Evolutionary conservation across 805 yeast species (phyloP).

Genomic region (Yarrowia sp.): DNA sequence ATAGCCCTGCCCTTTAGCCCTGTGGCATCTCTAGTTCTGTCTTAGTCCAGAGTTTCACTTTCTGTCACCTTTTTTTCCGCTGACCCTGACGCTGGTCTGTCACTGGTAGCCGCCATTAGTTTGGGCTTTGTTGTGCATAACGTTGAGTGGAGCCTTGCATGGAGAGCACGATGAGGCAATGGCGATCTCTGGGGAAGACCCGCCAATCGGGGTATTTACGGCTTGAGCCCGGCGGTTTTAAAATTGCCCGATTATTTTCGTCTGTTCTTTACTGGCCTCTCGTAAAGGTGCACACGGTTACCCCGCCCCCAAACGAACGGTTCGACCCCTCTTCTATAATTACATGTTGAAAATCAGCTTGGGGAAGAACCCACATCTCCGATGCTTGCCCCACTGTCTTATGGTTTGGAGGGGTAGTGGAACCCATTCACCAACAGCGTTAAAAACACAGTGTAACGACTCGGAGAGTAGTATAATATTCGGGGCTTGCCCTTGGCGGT

Average conservation of each 20-base stretch:
- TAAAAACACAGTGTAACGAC: too few relatives aligned
- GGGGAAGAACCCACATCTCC: slow-evolving; percentile 3
- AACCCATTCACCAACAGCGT: too few relatives aligned
- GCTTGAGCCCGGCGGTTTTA: too few relatives aligned
- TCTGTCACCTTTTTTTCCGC: neutral
- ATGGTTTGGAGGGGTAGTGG: neutral
- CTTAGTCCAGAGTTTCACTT: neutral
- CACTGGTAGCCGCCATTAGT: neutral
- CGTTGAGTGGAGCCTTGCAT: slow-evolving; percentile 20
- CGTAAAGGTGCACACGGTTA: neutral
- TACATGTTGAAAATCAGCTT: neutral
- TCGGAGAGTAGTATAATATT: too few relatives aligned
- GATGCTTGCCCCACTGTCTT: slow-evolving; percentile 1
- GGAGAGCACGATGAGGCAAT: neutral
- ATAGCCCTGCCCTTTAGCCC: too few relatives aligned
- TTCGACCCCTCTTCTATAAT: slow-evolving; percentile 6
- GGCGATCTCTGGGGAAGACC: slow-evolving; percentile 13
- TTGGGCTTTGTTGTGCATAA: slow-evolving; percentile 7
- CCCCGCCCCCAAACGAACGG: slow-evolving; percentile 17
- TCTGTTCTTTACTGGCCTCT: too few relatives aligned
- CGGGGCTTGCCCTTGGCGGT: too few relatives aligned
- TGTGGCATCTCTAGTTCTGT: too few relatives aligned
- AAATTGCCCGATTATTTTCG: too few relatives aligned
- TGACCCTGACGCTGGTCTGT: neutral
- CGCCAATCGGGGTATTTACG: too few relatives aligned